A percentile compares a stretch with the other conserved stretches of the same genome.
Evolutionary conservation across 305 asterid species (phyloP).

Genomic region (Coffea humblotiana): DNA sequence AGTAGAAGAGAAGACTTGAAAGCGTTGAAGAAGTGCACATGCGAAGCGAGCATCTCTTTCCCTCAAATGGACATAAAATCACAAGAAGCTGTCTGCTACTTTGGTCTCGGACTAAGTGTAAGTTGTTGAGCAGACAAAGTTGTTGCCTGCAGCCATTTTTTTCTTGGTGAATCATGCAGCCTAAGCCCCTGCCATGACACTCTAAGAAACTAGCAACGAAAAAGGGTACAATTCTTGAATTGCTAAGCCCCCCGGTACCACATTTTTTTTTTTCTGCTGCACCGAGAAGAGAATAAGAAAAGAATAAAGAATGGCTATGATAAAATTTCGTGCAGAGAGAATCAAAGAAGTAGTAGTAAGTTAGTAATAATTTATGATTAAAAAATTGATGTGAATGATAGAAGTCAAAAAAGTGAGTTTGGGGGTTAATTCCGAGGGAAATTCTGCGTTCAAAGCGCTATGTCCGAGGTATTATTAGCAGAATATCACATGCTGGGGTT

Average conservation of each 20-base stretch:
- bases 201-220: neutral
- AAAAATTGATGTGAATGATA: slow-evolving; percentile 27
- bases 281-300: no score
- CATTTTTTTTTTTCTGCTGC: no score
- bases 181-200: neutral
- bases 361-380: neutral
- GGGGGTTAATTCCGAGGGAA: slow-evolving; percentile 42
- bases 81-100: slow-evolving; percentile 24
- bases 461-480: slow-evolving; percentile 39
- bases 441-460: slow-evolving; percentile 57
- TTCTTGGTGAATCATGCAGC: slow-evolving; percentile 3
- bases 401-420: slow-evolving; percentile 53
- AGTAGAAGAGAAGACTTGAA: neutral
- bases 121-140: slow-evolving; percentile 18
- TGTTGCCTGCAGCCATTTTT: slow-evolving; percentile 25
- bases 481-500: slow-evolving; percentile 41
- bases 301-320: no score
- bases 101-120: slow-evolving; percentile 33
- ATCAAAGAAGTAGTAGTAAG: neutral
- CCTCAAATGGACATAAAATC: slow-evolving; percentile 25
- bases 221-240: slow-evolving; percentile 21
- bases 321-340: neutral
- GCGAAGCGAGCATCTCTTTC: slow-evolving; percentile 28
- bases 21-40: slow-evolving; percentile 27
- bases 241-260: neutral